phyloP scores from a whole-genome alignment of 345 rosid genomes.

The Salix exigua region DNA sequence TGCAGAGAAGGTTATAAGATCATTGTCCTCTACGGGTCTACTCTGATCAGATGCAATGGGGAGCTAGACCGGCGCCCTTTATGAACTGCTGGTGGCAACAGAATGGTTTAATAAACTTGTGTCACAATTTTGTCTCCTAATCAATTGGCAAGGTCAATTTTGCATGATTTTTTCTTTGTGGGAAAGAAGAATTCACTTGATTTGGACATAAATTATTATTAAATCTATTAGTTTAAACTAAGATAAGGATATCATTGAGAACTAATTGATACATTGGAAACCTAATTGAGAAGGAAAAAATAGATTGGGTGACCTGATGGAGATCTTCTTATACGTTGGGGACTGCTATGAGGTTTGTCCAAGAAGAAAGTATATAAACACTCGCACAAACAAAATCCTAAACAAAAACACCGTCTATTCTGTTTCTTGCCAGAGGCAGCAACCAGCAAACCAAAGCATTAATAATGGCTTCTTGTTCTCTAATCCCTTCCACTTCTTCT shows the following conservation, averaged over 20 bases:
- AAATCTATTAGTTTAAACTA: too few species aligned
- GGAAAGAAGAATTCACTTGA: too few species aligned
- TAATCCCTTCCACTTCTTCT: constrained; percentile 24
- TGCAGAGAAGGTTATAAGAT: background rate
- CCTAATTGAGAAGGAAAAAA: background rate
- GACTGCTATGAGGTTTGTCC: background rate
- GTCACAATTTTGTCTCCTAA: too few species aligned
- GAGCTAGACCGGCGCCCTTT: too few species aligned
- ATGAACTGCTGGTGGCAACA: too few species aligned
- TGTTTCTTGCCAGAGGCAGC: background rate
- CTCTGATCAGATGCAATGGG: background rate
- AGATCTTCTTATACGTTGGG: background rate
- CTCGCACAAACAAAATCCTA: background rate
- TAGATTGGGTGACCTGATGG: background rate
- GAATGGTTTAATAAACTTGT: too few species aligned
- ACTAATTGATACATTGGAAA: background rate
- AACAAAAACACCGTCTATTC: background rate
- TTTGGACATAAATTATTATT: too few species aligned
- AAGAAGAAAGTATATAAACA: background rate
- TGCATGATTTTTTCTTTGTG: too few species aligned
- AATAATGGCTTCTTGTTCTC: constrained; percentile 37
- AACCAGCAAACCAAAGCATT: background rate
- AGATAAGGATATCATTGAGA: background rate
- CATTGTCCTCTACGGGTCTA: background rate
- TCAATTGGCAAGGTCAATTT: too few species aligned